Percentiles rank a stretch among this genome's conserved stretches.
Evolutionary conservation across 805 yeast genomes (phyloP).

Genomic region (Starmera amethionina): DNA sequence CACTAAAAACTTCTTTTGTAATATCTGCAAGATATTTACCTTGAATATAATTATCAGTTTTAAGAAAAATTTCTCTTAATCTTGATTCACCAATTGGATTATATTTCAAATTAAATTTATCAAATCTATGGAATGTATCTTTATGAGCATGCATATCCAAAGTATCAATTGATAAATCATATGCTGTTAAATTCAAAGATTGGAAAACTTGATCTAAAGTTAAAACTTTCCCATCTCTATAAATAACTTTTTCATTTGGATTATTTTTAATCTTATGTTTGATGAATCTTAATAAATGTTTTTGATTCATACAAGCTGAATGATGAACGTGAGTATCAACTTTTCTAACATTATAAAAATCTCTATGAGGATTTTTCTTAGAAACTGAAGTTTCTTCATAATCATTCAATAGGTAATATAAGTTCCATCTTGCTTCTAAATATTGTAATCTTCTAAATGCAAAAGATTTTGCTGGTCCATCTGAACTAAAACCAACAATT

Average conservation of each 20-base stretch:
- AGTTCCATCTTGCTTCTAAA: constrained; percentile 93
- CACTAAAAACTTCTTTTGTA: constrained; percentile 88
- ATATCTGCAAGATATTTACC: constrained; percentile 90
- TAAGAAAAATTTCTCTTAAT: constrained; percentile 87
- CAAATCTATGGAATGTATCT: constrained; percentile 96
- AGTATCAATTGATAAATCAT: constrained; percentile 92
- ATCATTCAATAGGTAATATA: constrained; percentile 81
- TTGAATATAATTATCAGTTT: constrained; percentile 86
- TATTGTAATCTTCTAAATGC: constrained; percentile 91
- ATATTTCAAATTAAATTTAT: constrained; percentile 92
- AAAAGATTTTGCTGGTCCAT: constrained; percentile 95
- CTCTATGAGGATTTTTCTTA: constrained; percentile 92
- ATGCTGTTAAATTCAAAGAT: constrained; percentile 84
- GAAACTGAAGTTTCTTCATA: constrained; percentile 87
- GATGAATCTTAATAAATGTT: constrained; percentile 87
- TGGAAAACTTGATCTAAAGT: constrained; percentile 86
- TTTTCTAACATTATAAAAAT: constrained; percentile 91
- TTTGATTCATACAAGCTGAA: constrained; percentile 98
- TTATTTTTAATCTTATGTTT: constrained; percentile 84
- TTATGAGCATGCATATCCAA: constrained; percentile 99
- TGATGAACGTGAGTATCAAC: constrained; percentile 99
- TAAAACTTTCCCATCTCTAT: constrained; percentile 83
- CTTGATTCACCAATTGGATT: constrained; percentile 98
- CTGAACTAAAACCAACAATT: constrained; percentile 67
- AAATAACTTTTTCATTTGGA: constrained; percentile 85